These are phyloP conservation scores for Phytophthora foliorum DNA, from an alignment of 352 stramenopile species.

Conservation along the genomic window DNA sequence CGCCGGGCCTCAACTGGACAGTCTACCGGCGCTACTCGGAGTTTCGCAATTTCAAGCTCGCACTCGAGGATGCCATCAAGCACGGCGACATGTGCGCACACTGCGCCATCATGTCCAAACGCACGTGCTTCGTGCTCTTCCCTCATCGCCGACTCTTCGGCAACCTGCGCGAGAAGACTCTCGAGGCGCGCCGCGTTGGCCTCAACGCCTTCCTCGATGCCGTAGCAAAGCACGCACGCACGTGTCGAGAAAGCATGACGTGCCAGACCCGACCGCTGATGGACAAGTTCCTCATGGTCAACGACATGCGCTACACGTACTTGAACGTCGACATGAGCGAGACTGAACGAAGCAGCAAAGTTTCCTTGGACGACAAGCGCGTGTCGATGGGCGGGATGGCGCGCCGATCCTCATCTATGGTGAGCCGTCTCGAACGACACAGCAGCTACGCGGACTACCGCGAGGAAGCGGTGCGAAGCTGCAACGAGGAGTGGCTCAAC, in stretches of 20 bases:
- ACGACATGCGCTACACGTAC: constrained; percentile 91
- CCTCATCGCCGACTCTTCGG: constrained; percentile 78
- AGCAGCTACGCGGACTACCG: constrained; percentile 46
- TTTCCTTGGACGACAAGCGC: constrained; percentile 39
- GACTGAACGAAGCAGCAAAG: constrained; percentile 56
- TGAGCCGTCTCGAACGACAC: constrained; percentile 44
- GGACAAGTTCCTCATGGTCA: constrained; percentile 91
- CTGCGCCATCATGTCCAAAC: constrained; percentile 85
- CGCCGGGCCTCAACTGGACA: constrained; percentile 74
- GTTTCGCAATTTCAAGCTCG: constrained; percentile 80
- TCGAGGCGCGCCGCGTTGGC: constrained; percentile 77
- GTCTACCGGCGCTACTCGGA: constrained; percentile 89
- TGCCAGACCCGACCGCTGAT: constrained; percentile 82
- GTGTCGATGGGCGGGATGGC: constrained; percentile 32
- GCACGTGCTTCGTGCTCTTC: constrained; percentile 87
- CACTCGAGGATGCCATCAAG: constrained; percentile 72
- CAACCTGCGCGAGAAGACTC: constrained; percentile 77
- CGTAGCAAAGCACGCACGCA: constrained; percentile 81
- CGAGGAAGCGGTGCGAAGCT: constrained; percentile 42
- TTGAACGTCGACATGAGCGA: constrained; percentile 88
- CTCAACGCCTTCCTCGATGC: constrained; percentile 84
- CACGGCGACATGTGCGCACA: constrained; percentile 74
- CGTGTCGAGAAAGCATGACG: constrained; percentile 72
- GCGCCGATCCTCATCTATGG: constrained; percentile 36
- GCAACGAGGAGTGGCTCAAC: constrained; percentile 38